Percentiles rank a stretch among this genome's conserved stretches.
phyloP scores from a whole-genome alignment of 495 filamentous ascomycete species.

The Hyphodiscus hymeniophilus region DNA sequence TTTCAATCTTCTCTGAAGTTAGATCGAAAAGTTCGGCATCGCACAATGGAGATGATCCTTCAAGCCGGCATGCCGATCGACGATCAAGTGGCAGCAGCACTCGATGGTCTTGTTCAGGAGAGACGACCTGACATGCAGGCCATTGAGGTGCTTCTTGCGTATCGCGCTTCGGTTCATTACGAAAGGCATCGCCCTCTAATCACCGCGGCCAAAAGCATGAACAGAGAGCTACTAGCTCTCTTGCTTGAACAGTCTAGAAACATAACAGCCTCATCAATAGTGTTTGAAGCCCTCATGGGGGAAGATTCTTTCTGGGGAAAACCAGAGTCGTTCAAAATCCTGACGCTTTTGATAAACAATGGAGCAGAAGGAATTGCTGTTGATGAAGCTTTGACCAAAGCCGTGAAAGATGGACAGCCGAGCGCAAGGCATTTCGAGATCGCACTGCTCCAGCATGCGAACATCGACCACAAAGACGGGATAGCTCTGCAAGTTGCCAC shows the following conservation, averaged over 20 bases:
- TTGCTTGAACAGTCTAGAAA: background rate
- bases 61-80: background rate
- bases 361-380: background rate
- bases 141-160: background rate
- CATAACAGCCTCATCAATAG: background rate
- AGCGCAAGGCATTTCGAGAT: background rate
- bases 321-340: background rate
- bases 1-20: conserved; percentile 13
- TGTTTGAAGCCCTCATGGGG: background rate
- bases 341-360: background rate
- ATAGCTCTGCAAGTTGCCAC: conserved; percentile 4
- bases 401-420: background rate
- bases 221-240: background rate
- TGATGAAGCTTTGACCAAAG: background rate
- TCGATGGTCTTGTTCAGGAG: background rate
- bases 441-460: background rate
- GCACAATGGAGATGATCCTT: background rate
- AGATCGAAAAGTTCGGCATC: conserved; percentile 6
- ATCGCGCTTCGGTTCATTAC: background rate
- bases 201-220: background rate
- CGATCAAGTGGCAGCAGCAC: background rate
- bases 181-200: background rate
- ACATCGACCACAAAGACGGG: conserved; percentile 3
- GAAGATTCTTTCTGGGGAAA: background rate
- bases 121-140: background rate